Evolutionary conservation across 345 rosid genomes (phyloP).

Genomic region (Lepidium didymum): DNA sequence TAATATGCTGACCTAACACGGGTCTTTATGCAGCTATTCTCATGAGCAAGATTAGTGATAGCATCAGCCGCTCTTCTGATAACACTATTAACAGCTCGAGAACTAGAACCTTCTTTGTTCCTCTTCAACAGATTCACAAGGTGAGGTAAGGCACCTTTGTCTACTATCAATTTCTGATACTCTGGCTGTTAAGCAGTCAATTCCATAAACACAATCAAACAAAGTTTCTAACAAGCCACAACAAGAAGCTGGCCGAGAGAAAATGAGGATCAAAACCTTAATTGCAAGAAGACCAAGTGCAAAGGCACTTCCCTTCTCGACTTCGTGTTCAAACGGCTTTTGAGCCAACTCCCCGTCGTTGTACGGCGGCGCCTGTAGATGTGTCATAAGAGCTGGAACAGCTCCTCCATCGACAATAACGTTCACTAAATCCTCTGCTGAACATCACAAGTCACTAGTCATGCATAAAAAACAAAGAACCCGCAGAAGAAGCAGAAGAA

Average conservation of each 20-base stretch:
- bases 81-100: slow-evolving; percentile 82
- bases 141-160: slow-evolving; percentile 75
- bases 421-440: slow-evolving; percentile 90
- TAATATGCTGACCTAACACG: slow-evolving; percentile 78
- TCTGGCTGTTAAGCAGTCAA: slow-evolving; percentile 71
- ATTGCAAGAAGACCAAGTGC: slow-evolving; percentile 95
- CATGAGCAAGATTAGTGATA: slow-evolving; percentile 96
- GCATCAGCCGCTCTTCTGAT: slow-evolving; percentile 99
- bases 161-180: slow-evolving; percentile 94
- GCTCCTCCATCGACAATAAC: slow-evolving; percentile 95
- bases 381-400: slow-evolving; percentile 89
- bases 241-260: not conserved
- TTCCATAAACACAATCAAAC: slow-evolving; percentile 17
- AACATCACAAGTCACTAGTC: slow-evolving; percentile 23
- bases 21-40: slow-evolving; percentile 90
- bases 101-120: slow-evolving; percentile 47
- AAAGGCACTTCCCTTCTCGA: slow-evolving; percentile 97
- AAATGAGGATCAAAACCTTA: slow-evolving; percentile 44
- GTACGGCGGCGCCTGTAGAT: slow-evolving; percentile 71
- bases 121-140: slow-evolving; percentile 81
- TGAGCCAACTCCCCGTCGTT: slow-evolving; percentile 39
- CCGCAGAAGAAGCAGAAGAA: not conserved
- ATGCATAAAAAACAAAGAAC: not conserved
- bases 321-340: slow-evolving; percentile 91
- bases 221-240: not conserved